Conservation (phyloP, 2,329 filamentous ascomycete species). For the Pestalotiopsis fici region DNA sequence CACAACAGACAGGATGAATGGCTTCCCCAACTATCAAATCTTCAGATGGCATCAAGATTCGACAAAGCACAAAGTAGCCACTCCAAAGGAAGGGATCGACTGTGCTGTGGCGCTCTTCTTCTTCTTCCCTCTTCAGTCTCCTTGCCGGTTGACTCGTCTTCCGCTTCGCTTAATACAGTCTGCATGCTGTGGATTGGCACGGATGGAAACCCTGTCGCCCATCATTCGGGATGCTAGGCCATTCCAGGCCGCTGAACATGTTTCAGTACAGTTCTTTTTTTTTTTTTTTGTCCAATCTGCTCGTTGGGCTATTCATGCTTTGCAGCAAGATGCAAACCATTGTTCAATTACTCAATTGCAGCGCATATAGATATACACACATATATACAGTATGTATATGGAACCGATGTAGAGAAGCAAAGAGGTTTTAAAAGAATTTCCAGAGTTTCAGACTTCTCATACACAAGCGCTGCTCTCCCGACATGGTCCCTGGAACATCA, state of each 20-base stretch:
- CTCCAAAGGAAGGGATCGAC: background rate
- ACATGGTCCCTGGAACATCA: background rate
- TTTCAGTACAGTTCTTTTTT: background rate
- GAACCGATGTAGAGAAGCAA: no score
- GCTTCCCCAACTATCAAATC: background rate
- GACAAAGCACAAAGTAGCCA: background rate
- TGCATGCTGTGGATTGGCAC: background rate
- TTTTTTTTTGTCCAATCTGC: background rate
- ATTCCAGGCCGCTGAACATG: conserved; percentile 2
- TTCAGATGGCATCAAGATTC: conserved; percentile 5
- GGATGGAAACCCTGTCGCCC: background rate
- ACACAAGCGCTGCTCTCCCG: background rate
- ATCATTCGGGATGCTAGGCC: conserved; percentile 1
- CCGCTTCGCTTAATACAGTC: conserved; percentile 4
- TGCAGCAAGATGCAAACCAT: no score
- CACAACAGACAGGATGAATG: background rate
- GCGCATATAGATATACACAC: background rate
- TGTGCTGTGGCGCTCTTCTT: background rate
- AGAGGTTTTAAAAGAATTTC: no score
- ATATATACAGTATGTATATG: no score
- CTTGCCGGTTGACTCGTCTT: background rate
- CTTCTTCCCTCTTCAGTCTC: background rate
- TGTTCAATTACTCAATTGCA: no score
- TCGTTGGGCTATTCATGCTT: background rate
- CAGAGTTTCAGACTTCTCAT: no score